Evolutionary conservation across 176 grass and related monocot species (phyloP), one percentile per base, ranked within the genome.

Genomic region (Carex myosuroides): DNA sequence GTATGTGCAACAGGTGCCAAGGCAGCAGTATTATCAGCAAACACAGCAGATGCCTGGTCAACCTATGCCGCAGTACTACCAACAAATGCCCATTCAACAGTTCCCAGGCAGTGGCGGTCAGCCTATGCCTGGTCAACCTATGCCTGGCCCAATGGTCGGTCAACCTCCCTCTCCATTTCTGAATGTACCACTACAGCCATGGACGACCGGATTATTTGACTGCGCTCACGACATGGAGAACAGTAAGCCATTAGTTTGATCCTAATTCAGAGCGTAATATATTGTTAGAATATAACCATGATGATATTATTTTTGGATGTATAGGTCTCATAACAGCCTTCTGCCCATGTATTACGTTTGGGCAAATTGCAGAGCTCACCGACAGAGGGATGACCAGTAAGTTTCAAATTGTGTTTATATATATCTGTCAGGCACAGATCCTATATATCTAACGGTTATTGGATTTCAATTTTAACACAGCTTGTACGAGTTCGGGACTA

Each of bases 281-380:
- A 13, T n/a, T 8, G 1, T 79, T 56, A n/a, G 54, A 33, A 1
- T 61, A 22, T 63, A 81, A 46, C 10, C 1, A 29, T 82, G 59
- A 46, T 39, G 18, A 13, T 74, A 14, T 74, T 42, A 41, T 42
- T 56, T 17, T 30, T 79, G 74, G 24, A 13, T 65, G 37, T 21
- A 62, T 29, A 95, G 90, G 84, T 79, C 86, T 85, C 84, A 56
- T 95, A 74, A 95, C 90, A 6, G 7, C 16, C 56, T 87, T 85
- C 86, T 92, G 80, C 86, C 90, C 93, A 32, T 92, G 90, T 67
- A 70, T 94, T 2, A 85, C 88, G 57, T 92, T 95, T 50, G 93
- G 93, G 16, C 63, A 87, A 90, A 89, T 92, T 60, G 90, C 83
- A 4, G 62, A 85, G 14, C 82, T 95, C 48, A 78, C 83, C 3